phyloP scores from a whole-genome alignment of 1,139 yeast species.

The Protomyces lactucae-debilis region DNA sequence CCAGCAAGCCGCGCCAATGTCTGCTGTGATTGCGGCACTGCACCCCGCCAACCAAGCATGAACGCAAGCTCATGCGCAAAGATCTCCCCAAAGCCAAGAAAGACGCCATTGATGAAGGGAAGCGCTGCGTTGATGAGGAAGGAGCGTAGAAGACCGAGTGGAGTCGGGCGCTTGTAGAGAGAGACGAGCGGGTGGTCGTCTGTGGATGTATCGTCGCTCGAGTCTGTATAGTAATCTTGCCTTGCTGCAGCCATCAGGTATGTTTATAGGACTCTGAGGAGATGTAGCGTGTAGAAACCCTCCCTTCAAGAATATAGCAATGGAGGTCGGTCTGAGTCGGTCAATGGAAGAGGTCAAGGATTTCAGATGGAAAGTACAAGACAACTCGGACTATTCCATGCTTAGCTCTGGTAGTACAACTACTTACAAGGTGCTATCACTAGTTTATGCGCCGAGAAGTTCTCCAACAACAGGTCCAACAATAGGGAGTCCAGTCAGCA shows the following conservation, averaged over 20 bases:
- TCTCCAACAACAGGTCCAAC: not conserved
- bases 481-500: slow-evolving; percentile 1
- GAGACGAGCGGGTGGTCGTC: not conserved
- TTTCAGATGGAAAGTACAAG: too few species aligned
- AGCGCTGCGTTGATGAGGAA: slow-evolving; percentile 70
- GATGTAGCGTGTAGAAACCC: too few species aligned
- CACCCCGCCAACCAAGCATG: slow-evolving; percentile 62
- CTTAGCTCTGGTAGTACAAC: too few species aligned
- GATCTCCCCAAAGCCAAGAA: slow-evolving; percentile 95
- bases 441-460: not conserved
- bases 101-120: slow-evolving; percentile 89
- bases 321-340: too few species aligned
- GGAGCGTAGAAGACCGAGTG: slow-evolving; percentile 41
- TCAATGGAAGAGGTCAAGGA: too few species aligned
- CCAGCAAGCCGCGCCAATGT: slow-evolving; percentile 42
- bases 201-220: not conserved
- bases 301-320: too few species aligned
- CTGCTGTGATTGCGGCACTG: slow-evolving; percentile 45
- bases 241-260: too few species aligned
- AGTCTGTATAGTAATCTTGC: not conserved
- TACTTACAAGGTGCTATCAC: too few species aligned
- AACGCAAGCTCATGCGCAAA: slow-evolving; percentile 90
- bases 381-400: too few species aligned
- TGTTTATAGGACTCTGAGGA: too few species aligned
- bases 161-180: not conserved